Evolutionary conservation across 1,284 basidiomycete species (phyloP).

Genomic region (Ustilago bromivora): DNA sequence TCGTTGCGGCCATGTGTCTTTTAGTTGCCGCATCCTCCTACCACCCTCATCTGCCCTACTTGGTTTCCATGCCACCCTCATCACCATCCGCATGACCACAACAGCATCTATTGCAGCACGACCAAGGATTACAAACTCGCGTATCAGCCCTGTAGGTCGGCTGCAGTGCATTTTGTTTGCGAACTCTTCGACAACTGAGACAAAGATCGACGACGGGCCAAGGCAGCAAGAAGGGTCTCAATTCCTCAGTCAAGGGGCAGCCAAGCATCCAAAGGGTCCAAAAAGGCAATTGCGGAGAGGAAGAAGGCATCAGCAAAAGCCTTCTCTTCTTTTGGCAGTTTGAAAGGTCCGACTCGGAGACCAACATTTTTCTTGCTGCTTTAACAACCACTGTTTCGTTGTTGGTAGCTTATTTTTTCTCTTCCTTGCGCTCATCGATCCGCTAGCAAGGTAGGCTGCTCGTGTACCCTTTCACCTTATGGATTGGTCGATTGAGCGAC

Average conservation of each 20-base stretch:
- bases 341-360: constrained; percentile 16
- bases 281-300: background rate
- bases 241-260: background rate
- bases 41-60: background rate
- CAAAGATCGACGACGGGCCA: constrained; percentile 7
- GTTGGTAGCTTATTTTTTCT: background rate
- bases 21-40: background rate
- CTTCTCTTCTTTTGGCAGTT: background rate
- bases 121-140: background rate
- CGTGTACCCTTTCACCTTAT: background rate
- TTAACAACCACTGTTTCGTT: background rate
- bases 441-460: too few relatives aligned
- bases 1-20: background rate
- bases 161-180: constrained; percentile 15
- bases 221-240: background rate
- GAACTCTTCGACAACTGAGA: background rate
- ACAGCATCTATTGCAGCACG: background rate
- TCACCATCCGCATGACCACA: background rate
- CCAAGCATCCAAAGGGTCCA: background rate
- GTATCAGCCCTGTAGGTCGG: constrained; percentile 13
- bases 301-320: background rate
- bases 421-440: background rate
- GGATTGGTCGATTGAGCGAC: background rate
- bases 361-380: background rate
- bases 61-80: background rate